A percentile compares a stretch with the other conserved stretches of the same genome.
Conservation (phyloP, 2,329 filamentous ascomycete species). For the Aspergillus candidus region DNA sequence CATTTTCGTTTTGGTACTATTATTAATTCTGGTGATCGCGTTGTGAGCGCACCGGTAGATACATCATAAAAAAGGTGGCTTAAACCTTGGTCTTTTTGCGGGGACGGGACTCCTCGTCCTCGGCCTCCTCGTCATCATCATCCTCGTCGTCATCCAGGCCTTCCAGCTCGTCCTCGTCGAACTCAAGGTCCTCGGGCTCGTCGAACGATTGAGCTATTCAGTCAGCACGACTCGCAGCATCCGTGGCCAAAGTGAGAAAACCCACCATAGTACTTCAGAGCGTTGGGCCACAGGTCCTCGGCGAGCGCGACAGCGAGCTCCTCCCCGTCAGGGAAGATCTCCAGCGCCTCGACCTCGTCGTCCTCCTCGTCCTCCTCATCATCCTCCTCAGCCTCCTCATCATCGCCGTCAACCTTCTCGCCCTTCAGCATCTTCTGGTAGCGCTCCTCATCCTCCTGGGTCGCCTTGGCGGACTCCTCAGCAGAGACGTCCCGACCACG, state of each 20-base stretch:
- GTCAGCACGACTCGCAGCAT: constrained; percentile 11
- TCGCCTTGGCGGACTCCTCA: constrained; percentile 62
- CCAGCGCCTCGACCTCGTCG: constrained; percentile 61
- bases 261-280: constrained; percentile 87
- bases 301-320: constrained; percentile 72
- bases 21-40: constrained; percentile 72
- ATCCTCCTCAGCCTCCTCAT: constrained; percentile 38
- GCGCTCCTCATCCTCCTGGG: constrained; percentile 55
- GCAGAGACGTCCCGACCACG: constrained; percentile 62
- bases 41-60: constrained; percentile 42
- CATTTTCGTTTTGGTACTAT: constrained; percentile 79
- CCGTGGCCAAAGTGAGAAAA: constrained; percentile 17
- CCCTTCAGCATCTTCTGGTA: constrained; percentile 46
- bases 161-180: constrained; percentile 59
- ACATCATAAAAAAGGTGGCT: constrained; percentile 5
- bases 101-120: constrained; percentile 46
- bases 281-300: constrained; percentile 83
- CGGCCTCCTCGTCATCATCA: constrained; percentile 28
- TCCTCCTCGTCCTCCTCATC: constrained; percentile 55
- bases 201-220: constrained; percentile 67
- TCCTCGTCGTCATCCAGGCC: constrained; percentile 45
- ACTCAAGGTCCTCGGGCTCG: constrained; percentile 56
- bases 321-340: constrained; percentile 84
- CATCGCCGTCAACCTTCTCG: constrained; percentile 46
- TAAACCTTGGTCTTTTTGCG: constrained; percentile 37